A percentile compares a stretch with the other conserved stretches of the same genome.
These are phyloP conservation scores for Pittosporum tobira DNA, from an alignment of 129 eudicot genomes.

Conservation along the genomic window DNA sequence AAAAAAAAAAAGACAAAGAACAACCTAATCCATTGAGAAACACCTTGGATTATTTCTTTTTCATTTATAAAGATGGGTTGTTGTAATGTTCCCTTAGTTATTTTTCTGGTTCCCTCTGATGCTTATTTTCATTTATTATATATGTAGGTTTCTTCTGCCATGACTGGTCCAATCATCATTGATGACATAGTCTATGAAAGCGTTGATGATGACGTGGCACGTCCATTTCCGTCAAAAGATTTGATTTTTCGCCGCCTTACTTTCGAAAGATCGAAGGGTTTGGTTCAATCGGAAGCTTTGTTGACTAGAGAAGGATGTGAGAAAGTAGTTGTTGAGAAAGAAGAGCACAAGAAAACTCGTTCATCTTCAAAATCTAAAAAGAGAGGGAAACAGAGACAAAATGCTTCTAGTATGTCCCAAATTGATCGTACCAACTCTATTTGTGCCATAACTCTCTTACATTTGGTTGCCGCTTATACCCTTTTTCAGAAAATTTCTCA, in stretches of 20 bases:
- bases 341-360: slow-evolving; percentile 29
- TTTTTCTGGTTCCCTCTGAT: slow-evolving; percentile 7
- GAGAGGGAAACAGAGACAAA: slow-evolving; percentile 42
- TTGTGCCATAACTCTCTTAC: background rate
- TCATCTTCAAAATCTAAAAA: slow-evolving; percentile 41
- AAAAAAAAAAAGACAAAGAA: no score
- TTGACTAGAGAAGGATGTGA: slow-evolving; percentile 33
- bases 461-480: background rate
- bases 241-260: slow-evolving; percentile 65
- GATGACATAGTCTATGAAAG: slow-evolving; percentile 84
- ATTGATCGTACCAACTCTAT: slow-evolving; percentile 17
- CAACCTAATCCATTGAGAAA: no score
- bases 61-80: no score
- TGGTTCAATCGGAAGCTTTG: slow-evolving; percentile 93
- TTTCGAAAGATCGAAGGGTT: slow-evolving; percentile 63
- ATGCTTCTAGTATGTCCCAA: slow-evolving; percentile 17
- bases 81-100: slow-evolving; percentile 4
- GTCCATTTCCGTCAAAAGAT: slow-evolving; percentile 41
- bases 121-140: slow-evolving; percentile 10
- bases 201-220: slow-evolving; percentile 46
- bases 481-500: no score
- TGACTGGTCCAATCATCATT: slow-evolving; percentile 68
- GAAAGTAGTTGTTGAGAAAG: slow-evolving; percentile 21
- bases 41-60: no score
- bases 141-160: slow-evolving; percentile 57